Evolutionary conservation across 164 flowering plant genomes (phyloP), one percentile per base, ranked within the genome.

Genomic region (Liquidambar formosana): DNA sequence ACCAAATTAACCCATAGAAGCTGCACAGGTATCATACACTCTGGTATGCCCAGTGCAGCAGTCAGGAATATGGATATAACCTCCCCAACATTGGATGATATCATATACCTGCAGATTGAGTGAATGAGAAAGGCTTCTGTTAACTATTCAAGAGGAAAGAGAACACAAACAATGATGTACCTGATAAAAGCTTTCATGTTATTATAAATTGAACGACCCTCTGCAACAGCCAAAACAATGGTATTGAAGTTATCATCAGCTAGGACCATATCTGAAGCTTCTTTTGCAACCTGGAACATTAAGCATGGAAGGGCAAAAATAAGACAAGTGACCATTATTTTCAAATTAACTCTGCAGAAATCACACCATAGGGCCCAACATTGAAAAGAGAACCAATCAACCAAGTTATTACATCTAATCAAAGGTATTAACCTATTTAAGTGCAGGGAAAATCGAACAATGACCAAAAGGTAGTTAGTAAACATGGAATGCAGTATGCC

Each of bases 141-240:
- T 26, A 58, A 33, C 16, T 15, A 22, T 16, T 28, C 19, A 43
- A 15, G 53, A 46, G 25, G 47, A 45, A 4, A 10, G 56, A 43
- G 26, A 47, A 52, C 23, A 43, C 19, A 16, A 64, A 23, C 13
- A 13, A 38, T 11, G 22, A 51, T 25, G 8, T 78, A 85, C 97
- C 97, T 87, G 71, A 94, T 91, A 71, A 94, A 94, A 60, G 98
- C 97, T 79, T 94, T 94, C 98, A 94, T 92, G 78, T 91, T 94
- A 75, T 88, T 81, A 65, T 94, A 94, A 27, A 91, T 90, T 16
- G 98, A 80, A 56, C 97, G 91, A 27, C 98, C 97, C 79, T 94
- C 98, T 4, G 88, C 96, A 65, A 94, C 82, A 22, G 98, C 97
- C 41, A 92, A 83, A 70, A 94, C 97, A 57, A 91, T 94, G 54